Base-by-base conservation (phyloP, 108 stramenopile species). In the Aurantiochytrium sp. region DNA sequence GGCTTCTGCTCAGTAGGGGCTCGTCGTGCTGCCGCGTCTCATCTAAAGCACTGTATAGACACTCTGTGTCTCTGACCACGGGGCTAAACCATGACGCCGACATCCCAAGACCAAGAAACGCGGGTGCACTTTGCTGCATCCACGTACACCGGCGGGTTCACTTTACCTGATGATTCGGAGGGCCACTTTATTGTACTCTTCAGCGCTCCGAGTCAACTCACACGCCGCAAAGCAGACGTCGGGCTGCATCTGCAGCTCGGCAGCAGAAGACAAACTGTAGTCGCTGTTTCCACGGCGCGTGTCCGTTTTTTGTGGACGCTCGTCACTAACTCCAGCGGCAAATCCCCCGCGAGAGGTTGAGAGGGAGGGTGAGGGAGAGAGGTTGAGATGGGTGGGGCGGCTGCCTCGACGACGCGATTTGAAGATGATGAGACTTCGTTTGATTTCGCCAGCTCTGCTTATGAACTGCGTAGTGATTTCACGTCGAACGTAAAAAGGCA, bases 401-500 rank as follows among this genome's bases (percentile, higher is more conserved):
- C n/a, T n/a, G n/a, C n/a, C n/a, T n/a, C n/a, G n/a, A n/a, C n/a
- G n/a, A n/a, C n/a, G n/a, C n/a, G n/a, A n/a, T n/a, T 52, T 65
- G 59, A 65, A 65, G 15, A 24, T 65, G 59, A 65, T 65, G 59
- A 65, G 8, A 65, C 59, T 27, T 34, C 59, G 59, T 65, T 65
- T 65, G 59, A 65, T 65, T 54, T 65, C 59, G 59, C 59, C 59
- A 65, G 59, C 59, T 65, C 59, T 65, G 59, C 59, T 65, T 65
- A 65, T 65, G 59, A 65, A 65, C 59, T 24, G 59, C 24, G 59
- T 65, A 27, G 59, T 65, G 59, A 65, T 65, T 65, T 24, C 24
- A 65, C 22, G 59, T 65, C 59, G 34, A 65, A 65, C 59, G 59
- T 65, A 17, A 65, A 65, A 34, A 17, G 59, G 59, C 59, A 65